Conservation (phyloP, 1,284 basidiomycete genomes). For the Cystobasidium pallidum region DNA sequence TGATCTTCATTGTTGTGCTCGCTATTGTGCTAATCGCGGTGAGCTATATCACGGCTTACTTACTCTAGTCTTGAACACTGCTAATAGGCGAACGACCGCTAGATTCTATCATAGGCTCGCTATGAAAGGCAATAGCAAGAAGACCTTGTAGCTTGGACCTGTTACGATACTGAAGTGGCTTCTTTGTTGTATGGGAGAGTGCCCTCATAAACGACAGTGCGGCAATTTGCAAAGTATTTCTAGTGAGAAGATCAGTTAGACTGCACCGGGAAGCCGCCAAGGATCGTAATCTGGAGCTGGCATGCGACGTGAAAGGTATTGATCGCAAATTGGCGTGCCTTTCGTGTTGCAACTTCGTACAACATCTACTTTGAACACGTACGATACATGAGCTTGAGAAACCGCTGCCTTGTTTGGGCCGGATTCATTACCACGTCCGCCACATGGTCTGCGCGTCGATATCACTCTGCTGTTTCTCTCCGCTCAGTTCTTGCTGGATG, state of each 20-base stretch:
- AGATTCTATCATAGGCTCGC: background rate
- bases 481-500: slow-evolving; percentile 40
- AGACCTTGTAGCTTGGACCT: background rate
- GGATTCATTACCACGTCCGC: slow-evolving; percentile 36
- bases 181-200: too few species aligned
- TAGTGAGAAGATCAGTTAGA: background rate
- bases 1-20: slow-evolving; percentile 79
- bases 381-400: slow-evolving; percentile 41
- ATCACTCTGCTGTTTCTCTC: slow-evolving; percentile 41
- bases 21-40: slow-evolving; percentile 91
- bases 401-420: too few species aligned
- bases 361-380: slow-evolving; percentile 29
- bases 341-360: slow-evolving; percentile 13
- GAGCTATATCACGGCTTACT: background rate
- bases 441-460: slow-evolving; percentile 44
- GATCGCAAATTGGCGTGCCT: too few species aligned
- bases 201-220: too few species aligned
- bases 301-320: too few species aligned
- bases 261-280: background rate
- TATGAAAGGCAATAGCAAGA: background rate
- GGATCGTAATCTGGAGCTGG: too few species aligned
- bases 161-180: too few species aligned
- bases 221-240: too few species aligned
- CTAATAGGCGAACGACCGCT: background rate
- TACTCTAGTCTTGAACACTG: background rate